Conservation (phyloP, 768 basidiomycete species). For the Lactifluus subvellereus region DNA sequence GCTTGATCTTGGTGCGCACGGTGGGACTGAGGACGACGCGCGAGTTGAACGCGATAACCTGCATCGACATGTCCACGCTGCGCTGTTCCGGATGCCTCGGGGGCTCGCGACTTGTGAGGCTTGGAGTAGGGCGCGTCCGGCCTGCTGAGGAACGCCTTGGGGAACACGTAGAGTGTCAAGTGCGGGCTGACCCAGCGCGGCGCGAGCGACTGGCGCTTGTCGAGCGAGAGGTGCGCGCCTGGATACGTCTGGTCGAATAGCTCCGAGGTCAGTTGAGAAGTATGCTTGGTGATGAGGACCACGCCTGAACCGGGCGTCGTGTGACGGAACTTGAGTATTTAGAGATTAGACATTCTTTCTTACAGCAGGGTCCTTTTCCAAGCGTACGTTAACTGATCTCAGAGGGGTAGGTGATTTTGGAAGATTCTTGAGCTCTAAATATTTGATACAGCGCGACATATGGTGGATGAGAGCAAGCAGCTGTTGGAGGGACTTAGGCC, state of each 20-base stretch:
- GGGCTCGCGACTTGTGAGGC: not conserved
- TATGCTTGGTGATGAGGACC: not conserved
- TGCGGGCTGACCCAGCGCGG: slow-evolving; percentile 3
- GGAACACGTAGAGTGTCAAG: slow-evolving; percentile 7
- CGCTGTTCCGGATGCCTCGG: not conserved
- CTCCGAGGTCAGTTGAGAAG: not conserved
- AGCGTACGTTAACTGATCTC: slow-evolving; percentile 13
- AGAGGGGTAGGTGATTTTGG: slow-evolving; percentile 2
- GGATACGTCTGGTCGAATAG: slow-evolving; percentile 11
- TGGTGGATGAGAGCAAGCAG: too few relatives aligned
- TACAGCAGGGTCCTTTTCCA: not conserved
- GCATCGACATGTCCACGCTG: slow-evolving; percentile 11
- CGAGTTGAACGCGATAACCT: not conserved
- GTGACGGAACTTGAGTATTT: slow-evolving; percentile 1
- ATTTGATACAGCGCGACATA: slow-evolving; percentile 15
- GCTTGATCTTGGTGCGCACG: slow-evolving; percentile 9
- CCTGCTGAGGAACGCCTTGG: slow-evolving; percentile 16
- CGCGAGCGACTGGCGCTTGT: not conserved
- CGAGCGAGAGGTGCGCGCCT: slow-evolving; percentile 4
- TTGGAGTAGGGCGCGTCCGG: not conserved
- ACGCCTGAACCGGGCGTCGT: slow-evolving; percentile 16
- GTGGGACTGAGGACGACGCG: not conserved
- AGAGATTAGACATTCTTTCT: not conserved
- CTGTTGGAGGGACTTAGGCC: too few relatives aligned
- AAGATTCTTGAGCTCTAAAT: slow-evolving; percentile 3